Evolutionary conservation across 2,329 filamentous ascomycete genomes (phyloP), one percentile per base, ranked within the genome.

Genomic region (Colletotrichum godetiae): DNA sequence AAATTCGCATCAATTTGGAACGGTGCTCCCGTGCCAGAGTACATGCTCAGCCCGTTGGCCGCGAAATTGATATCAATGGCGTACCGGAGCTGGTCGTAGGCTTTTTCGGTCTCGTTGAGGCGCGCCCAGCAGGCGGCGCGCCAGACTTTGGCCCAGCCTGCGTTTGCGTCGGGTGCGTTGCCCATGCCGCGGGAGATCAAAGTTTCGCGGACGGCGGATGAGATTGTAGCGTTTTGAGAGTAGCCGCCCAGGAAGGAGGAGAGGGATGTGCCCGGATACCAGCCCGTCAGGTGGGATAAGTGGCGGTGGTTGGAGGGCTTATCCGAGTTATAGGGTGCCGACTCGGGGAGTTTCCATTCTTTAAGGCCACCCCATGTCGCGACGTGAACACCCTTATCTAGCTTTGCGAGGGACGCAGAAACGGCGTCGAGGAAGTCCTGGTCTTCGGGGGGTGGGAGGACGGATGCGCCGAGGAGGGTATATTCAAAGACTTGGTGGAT

Each of bases 1-100:
- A 88, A 90, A 76, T 91, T 91, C 7, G 88, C 89, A 77, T 91
- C 89, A 69, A 90, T 89, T 80, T 91, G 89, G 75, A 90, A 90
- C 1, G 89, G 87, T 59, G 80, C 78, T 6, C 82, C 78, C 11
- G 80, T 77, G 0, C 82, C 87, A 10, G 75, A 79, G 76, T 90
- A 90, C 84, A 90, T 88, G 55, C 83, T 86, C 35, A 90, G 79
- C 2, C 85, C 84, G 75, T 90, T 90, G 0, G 68, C 79, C 0
- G 82, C 88, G 29, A 89, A 86, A 75, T 90, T 90, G 49, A 82
- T 78, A 27, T 83, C 79, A 19, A 89, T 84, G 1, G 87, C 84
- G 52, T 86, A 86, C 5, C 84, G 81, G 19, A 89, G 79, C 68
- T 88, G 83, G 22, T 82, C 82, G 74, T 90, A 84, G 0, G 89